Evolutionary conservation across 495 filamentous ascomycete species (phyloP).

Genomic region (Penicillium chermesinum): DNA sequence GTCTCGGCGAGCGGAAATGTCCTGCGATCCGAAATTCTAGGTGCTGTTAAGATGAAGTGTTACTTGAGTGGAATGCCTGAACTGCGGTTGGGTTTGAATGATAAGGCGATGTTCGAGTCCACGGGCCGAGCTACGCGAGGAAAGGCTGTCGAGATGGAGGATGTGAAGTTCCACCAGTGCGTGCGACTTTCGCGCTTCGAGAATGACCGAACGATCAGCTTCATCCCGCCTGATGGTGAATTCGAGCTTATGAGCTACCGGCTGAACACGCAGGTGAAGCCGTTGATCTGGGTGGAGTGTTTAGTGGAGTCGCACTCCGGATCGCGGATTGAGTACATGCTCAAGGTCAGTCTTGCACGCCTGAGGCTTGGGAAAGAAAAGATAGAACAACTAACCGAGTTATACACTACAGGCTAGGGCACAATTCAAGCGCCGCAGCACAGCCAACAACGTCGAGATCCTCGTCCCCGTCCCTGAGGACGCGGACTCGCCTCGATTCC

Average conservation of each 20-base stretch:
- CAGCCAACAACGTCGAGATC: slow-evolving; percentile 98
- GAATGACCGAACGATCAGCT: slow-evolving; percentile 97
- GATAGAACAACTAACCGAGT: slow-evolving; percentile 4
- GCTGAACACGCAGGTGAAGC: slow-evolving; percentile 97
- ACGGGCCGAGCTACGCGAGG: slow-evolving; percentile 91
- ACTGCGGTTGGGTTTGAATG: slow-evolving; percentile 88
- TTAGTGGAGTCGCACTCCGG: slow-evolving; percentile 93
- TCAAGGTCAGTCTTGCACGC: slow-evolving; percentile 78
- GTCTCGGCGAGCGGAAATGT: slow-evolving; percentile 95
- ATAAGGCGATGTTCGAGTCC: slow-evolving; percentile 99
- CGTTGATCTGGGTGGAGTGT: slow-evolving; percentile 98
- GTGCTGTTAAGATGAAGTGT: slow-evolving; percentile 99
- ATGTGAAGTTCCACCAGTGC: slow-evolving; percentile 99
- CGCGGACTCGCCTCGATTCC: slow-evolving; percentile 92
- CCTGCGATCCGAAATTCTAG: slow-evolving; percentile 92
- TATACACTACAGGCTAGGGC: slow-evolving; percentile 62
- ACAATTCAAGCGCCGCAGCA: slow-evolving; percentile 96
- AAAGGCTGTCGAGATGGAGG: slow-evolving; percentile 99
- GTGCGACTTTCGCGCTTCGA: slow-evolving; percentile 94
- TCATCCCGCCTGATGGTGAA: slow-evolving; percentile 97
- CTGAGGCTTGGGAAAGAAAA: too few species aligned
- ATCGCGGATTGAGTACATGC: slow-evolving; percentile 94
- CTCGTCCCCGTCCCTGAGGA: slow-evolving; percentile 96
- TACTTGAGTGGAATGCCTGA: slow-evolving; percentile 99
- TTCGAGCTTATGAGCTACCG: slow-evolving; percentile 99